A percentile compares a stretch with the other conserved stretches of the same genome.
phyloP scores from a whole-genome alignment of 768 basidiomycete species.

The Cyathus striatus region DNA sequence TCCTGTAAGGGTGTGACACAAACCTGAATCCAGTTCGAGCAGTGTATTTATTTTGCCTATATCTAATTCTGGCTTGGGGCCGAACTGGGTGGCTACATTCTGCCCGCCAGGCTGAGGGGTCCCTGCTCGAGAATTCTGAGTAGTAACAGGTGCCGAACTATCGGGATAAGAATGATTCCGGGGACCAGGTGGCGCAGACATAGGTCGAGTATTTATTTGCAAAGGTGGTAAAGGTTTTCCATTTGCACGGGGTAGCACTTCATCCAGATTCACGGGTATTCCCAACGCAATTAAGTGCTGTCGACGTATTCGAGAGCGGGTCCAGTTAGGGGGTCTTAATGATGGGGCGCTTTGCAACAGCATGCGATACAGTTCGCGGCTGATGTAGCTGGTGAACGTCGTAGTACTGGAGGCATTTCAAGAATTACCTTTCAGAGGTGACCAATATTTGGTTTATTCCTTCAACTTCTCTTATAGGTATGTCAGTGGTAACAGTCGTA shows the following conservation, averaged over 20 bases:
- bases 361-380: constrained; percentile 74
- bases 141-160: constrained; percentile 23
- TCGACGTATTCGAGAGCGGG: constrained; percentile 82
- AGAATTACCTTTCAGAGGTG: constrained; percentile 62
- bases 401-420: too few species aligned
- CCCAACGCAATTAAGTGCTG: constrained; percentile 90
- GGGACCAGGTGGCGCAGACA: constrained; percentile 72
- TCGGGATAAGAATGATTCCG: constrained; percentile 32
- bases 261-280: constrained; percentile 92
- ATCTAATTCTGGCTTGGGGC: constrained; percentile 75
- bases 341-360: constrained; percentile 70
- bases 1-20: constrained; percentile 11
- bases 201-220: constrained; percentile 77
- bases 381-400: too few species aligned
- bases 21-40: constrained; percentile 65
- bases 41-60: constrained; percentile 58
- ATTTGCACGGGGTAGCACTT: constrained; percentile 68
- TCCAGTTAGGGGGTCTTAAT: constrained; percentile 90
- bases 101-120: constrained; percentile 37
- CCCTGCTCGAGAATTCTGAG: constrained; percentile 49
- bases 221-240: constrained; percentile 71
- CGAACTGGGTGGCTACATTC: constrained; percentile 44
- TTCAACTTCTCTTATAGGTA: constrained; percentile 73
- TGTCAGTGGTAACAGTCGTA: constrained; percentile 53
- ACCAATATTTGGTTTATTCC: constrained; percentile 78